Percentiles rank a stretch among this genome's conserved stretches.
phyloP scores from a whole-genome alignment of 2,329 filamentous ascomycete genomes.

The Talaromyces sp. region DNA sequence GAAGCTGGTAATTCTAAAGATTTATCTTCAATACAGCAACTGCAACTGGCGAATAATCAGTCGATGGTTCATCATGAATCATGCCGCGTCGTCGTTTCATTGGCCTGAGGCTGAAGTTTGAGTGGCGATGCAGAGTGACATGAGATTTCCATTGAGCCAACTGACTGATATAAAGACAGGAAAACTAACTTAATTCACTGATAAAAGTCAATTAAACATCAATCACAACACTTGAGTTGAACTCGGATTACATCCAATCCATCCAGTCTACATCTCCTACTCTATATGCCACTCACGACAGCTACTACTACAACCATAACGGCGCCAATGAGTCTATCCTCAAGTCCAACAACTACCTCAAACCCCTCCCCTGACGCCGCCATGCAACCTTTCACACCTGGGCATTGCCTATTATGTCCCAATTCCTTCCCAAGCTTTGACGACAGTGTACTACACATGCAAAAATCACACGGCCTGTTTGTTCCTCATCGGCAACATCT shows the following conservation, averaged over 20 bases:
- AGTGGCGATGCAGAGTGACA: background rate
- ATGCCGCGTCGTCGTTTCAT: background rate
- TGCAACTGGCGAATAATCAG: background rate
- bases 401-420: constrained; percentile 12
- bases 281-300: constrained; percentile 1
- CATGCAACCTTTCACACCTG: constrained; percentile 8
- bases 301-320: background rate
- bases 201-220: background rate
- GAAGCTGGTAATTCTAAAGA: too few relatives aligned
- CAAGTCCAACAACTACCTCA: background rate
- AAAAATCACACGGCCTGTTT: constrained; percentile 11
- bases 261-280: background rate
- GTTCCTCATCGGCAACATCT: constrained; percentile 10
- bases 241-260: background rate
- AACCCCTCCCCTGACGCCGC: background rate
- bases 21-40: background rate
- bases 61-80: constrained; percentile 10
- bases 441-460: constrained; percentile 12
- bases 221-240: background rate
- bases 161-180: background rate
- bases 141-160: background rate
- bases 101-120: background rate
- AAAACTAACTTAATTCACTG: background rate
- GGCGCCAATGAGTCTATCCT: constrained; percentile 1
- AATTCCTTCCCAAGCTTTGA: background rate